Conservation (phyloP, 2,329 filamentous ascomycete genomes). For the Botrytis pseudocinerea region DNA sequence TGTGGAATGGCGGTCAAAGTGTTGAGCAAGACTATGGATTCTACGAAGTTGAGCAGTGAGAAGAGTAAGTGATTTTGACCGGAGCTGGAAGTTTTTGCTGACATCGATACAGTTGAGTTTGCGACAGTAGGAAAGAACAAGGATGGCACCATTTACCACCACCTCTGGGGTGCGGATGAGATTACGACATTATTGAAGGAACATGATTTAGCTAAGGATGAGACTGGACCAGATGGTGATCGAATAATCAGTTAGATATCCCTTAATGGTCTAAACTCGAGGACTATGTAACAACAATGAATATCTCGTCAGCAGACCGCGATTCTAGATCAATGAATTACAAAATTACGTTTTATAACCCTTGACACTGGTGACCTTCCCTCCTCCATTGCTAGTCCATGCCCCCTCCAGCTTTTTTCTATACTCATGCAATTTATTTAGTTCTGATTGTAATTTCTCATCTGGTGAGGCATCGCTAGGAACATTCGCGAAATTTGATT, state of each 20-base stretch:
- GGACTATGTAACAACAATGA: slow-evolving; percentile 37
- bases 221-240: slow-evolving; percentile 45
- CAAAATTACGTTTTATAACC: not conserved
- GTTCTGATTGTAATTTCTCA: slow-evolving; percentile 6
- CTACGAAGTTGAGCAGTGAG: slow-evolving; percentile 96
- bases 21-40: slow-evolving; percentile 99
- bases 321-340: not conserved
- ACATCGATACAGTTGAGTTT: slow-evolving; percentile 73
- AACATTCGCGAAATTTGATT: not conserved
- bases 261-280: slow-evolving; percentile 18
- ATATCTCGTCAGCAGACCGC: slow-evolving; percentile 22
- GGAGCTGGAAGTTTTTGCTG: slow-evolving; percentile 25
- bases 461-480: not conserved
- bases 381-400: not conserved
- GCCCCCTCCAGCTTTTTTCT: slow-evolving; percentile 1
- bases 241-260: slow-evolving; percentile 37
- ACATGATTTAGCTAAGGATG: slow-evolving; percentile 89
- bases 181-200: slow-evolving; percentile 93
- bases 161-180: slow-evolving; percentile 95
- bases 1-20: slow-evolving; percentile 98
- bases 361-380: not conserved
- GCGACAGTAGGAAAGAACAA: slow-evolving; percentile 96
- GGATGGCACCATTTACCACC: slow-evolving; percentile 96
- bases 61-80: slow-evolving; percentile 70
- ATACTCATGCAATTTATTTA: slow-evolving; percentile 2